Percentiles rank a stretch among this genome's conserved stretches.
Evolutionary conservation across 371 early-diverging fungal genomes (phyloP).

Genomic region (Mucor ambiguus): DNA sequence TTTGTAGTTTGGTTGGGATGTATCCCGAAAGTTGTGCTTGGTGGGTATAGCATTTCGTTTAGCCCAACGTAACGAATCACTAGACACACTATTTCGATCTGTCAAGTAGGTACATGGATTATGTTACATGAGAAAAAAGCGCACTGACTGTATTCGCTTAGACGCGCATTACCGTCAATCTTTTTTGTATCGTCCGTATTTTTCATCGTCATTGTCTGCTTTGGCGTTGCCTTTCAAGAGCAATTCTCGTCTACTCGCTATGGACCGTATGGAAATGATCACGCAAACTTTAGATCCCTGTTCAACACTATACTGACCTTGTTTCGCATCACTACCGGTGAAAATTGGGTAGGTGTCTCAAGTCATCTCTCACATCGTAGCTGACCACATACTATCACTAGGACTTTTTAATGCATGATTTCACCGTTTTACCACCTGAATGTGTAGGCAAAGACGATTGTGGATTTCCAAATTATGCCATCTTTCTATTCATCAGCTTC

Average conservation of each 20-base stretch:
- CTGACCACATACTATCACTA: neutral
- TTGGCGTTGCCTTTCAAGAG: constrained; percentile 55
- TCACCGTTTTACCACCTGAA: constrained; percentile 37
- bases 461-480: constrained; percentile 46
- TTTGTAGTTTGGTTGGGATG: constrained; percentile 10
- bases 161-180: constrained; percentile 50
- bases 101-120: constrained; percentile 37
- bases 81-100: constrained; percentile 51
- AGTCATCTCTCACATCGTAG: neutral
- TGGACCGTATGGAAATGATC: constrained; percentile 49
- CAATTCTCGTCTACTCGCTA: constrained; percentile 50
- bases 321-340: constrained; percentile 58
- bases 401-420: constrained; percentile 61
- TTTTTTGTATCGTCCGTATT: constrained; percentile 51
- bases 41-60: constrained; percentile 54
- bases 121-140: too few relatives aligned
- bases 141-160: constrained; percentile 1
- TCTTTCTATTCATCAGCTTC: constrained; percentile 46
- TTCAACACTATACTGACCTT: constrained; percentile 45
- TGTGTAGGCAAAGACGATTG: constrained; percentile 53
- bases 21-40: constrained; percentile 29
- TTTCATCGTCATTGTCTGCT: constrained; percentile 45
- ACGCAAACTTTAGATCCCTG: constrained; percentile 52
- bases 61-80: constrained; percentile 50
- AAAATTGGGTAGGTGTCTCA: constrained; percentile 49